Conservation (phyloP, 164 flowering plant genomes). For the Euptelea pleiosperma region DNA sequence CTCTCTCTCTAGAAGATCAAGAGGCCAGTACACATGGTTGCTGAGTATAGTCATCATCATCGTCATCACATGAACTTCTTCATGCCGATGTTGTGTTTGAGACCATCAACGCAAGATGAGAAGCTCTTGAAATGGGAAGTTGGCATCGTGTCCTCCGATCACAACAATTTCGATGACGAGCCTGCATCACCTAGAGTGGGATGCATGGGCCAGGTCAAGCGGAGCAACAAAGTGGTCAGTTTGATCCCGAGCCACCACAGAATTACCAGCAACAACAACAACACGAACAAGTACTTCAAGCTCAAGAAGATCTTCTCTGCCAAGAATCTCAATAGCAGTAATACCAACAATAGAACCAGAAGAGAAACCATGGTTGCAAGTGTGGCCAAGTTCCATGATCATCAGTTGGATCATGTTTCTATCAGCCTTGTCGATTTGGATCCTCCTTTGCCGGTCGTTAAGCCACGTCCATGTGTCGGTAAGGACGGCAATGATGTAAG, state of each 20-base stretch:
- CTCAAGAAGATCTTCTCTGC: constrained; percentile 24
- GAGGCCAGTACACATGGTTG: too few relatives aligned
- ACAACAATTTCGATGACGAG: not conserved
- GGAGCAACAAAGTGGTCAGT: constrained; percentile 8
- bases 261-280: not conserved
- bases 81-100: constrained; percentile 14
- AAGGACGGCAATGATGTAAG: not conserved
- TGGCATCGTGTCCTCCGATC: not conserved
- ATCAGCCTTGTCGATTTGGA: constrained; percentile 18
- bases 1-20: too few relatives aligned
- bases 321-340: constrained; percentile 2
- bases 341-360: not conserved
- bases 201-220: constrained; percentile 31
- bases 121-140: not conserved
- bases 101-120: constrained; percentile 7
- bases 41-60: constrained; percentile 2
- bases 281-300: constrained; percentile 16
- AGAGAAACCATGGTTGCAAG: not conserved
- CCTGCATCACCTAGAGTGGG: constrained; percentile 30
- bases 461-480: not conserved
- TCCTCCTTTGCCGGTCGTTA: constrained; percentile 25
- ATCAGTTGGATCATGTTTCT: not conserved
- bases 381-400: too few relatives aligned
- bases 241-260: too few relatives aligned
- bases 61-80: not conserved